Base-by-base conservation (phyloP, 2,329 filamentous ascomycete species). In the Hawksworthiomyces lignivorus region DNA sequence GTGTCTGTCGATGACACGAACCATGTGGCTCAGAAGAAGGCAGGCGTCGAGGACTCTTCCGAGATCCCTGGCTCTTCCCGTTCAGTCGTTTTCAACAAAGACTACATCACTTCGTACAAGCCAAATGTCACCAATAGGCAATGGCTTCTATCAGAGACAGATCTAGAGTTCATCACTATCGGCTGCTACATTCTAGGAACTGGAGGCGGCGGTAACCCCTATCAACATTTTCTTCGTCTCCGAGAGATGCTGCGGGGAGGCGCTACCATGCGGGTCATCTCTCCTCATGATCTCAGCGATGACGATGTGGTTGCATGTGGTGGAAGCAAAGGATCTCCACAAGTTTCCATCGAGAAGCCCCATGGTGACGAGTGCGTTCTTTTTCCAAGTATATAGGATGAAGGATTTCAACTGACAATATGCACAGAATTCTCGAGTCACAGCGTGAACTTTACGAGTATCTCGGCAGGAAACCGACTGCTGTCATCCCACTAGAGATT, bases 171-270 rank as follows among this genome's bases (percentile, higher is more conserved):
- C 62, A 72, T 81, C 26, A 59, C 72, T 1, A 72, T 65, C 7
- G 77, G 77, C 1, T 77, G 75, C 52, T 78, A 78, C 47, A 73
- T 82, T 39, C 64, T 82, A 0, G 77, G 75, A 2, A 77, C 74
- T 0, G 77, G 76, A 17, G 76, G 77, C 6, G 76, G 77, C 17
- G 75, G 76, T 3, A 70, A 65, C 4, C 72, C 75, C 2, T 75
- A 74, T 48, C 56, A 70, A 2, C 59, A 64, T 22, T 69, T 72
- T 59, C 60, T 78, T 14, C 68, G 68, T 7, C 60, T 78, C 8
- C 62, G 70, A 7, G 60, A 70, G 32, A 69, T 72, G 44, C 61
- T 80, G 7, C 65, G 69, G 4, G 57, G 59, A 5, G 75, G 75
- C 0, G 68, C 67, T 6, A 61, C 62, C 0, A 67, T 79, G 22